Conservation (phyloP, 768 basidiomycete species). For the Hirschioporus abietinus region DNA sequence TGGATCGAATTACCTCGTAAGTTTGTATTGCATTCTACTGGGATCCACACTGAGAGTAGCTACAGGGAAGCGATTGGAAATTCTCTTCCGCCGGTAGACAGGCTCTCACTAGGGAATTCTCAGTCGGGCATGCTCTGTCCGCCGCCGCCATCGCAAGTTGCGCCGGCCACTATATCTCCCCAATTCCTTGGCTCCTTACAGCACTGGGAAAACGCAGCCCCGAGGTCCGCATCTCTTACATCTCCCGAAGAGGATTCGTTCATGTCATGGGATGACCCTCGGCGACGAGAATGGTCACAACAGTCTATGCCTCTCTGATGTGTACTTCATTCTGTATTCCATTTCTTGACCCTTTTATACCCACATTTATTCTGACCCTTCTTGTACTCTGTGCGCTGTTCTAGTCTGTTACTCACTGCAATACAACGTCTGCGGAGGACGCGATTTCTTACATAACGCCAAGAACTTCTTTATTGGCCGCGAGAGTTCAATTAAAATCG, state of each 20-base stretch:
- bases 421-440: neutral
- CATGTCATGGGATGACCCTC: slow-evolving; percentile 54
- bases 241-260: slow-evolving; percentile 47
- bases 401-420: neutral
- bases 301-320: slow-evolving; percentile 6
- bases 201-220: neutral
- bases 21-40: slow-evolving; percentile 17
- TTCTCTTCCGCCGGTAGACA: neutral
- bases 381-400: neutral
- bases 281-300: slow-evolving; percentile 27
- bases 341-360: neutral
- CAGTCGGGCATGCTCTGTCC: neutral
- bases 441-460: neutral
- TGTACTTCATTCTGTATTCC: neutral
- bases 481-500: neutral
- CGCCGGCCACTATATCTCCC: neutral
- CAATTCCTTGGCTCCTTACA: neutral
- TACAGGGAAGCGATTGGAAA: neutral
- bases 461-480: neutral
- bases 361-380: neutral
- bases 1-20: slow-evolving; percentile 51
- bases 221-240: neutral
- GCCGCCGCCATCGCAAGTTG: neutral
- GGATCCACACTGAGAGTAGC: slow-evolving; percentile 10
- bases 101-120: neutral